Conservation (phyloP, 148 eudicot genomes). For the Gaultheria prostrata region DNA sequence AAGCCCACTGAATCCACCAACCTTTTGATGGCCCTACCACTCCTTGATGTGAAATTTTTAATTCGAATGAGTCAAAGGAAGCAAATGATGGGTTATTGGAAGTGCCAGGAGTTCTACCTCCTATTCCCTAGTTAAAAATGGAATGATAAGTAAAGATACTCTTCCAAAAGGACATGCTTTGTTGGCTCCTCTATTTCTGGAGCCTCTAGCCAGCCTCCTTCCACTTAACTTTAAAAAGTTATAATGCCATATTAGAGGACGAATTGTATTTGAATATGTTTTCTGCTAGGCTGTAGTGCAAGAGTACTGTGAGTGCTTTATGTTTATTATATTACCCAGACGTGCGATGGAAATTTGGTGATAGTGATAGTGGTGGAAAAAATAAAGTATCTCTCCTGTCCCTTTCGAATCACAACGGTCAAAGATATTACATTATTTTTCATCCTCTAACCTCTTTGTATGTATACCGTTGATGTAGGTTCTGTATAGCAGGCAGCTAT, state of each 20-base stretch:
- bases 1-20: slow-evolving; percentile 23
- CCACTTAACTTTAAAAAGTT: slow-evolving; percentile 12
- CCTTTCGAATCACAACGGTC: slow-evolving; percentile 31
- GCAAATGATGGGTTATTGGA: slow-evolving; percentile 16
- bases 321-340: slow-evolving; percentile 17
- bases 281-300: slow-evolving; percentile 34
- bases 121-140: not conserved
- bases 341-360: slow-evolving; percentile 18
- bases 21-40: slow-evolving; percentile 25
- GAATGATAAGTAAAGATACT: slow-evolving; percentile 12
- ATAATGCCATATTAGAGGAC: slow-evolving; percentile 16
- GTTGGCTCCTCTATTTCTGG: slow-evolving; percentile 39
- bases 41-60: not conserved
- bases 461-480: not conserved
- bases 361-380: slow-evolving; percentile 14
- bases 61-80: slow-evolving; percentile 20
- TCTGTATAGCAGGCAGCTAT: not conserved
- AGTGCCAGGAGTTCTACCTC: not conserved
- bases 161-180: slow-evolving; percentile 23
- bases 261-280: slow-evolving; percentile 22
- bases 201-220: slow-evolving; percentile 12
- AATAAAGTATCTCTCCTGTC: slow-evolving; percentile 12
- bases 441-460: not conserved
- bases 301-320: slow-evolving; percentile 6
- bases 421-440: not conserved